Percentiles rank a stretch among this genome's conserved stretches.
These are phyloP conservation scores for Soucietia sequanensis DNA, from an alignment of 805 yeast species.

Conservation along the genomic window DNA sequence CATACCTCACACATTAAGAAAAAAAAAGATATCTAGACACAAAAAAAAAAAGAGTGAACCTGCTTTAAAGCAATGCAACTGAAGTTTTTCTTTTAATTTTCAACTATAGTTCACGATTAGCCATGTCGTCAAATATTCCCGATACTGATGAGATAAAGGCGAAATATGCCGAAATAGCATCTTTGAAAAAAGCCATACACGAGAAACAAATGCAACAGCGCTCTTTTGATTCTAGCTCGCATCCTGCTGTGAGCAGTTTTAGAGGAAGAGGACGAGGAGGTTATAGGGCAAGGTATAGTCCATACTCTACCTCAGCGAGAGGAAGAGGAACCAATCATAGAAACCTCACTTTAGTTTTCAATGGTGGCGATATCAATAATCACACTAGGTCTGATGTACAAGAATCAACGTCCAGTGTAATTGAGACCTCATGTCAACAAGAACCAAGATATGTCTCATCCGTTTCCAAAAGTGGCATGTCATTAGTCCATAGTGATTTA, in stretches of 20 bases:
- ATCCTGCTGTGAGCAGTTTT: too few relatives aligned
- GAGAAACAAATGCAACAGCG: slow-evolving; percentile 20
- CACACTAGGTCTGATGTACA: too few relatives aligned
- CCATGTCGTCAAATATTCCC: slow-evolving; percentile 6
- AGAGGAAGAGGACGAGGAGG: slow-evolving; percentile 1
- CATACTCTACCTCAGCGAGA: slow-evolving; percentile 2
- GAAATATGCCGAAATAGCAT: slow-evolving; percentile 29
- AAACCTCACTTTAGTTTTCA: slow-evolving; percentile 8
- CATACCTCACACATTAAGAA: too few relatives aligned
- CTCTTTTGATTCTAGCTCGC: too few relatives aligned
- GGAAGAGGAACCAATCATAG: slow-evolving; percentile 5
- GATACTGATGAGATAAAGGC: slow-evolving; percentile 21
- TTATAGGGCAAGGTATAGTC: not conserved
- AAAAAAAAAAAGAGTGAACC: too few relatives aligned
- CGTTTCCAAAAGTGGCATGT: slow-evolving; percentile 34
- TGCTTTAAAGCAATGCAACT: too few relatives aligned
- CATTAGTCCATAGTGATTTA: slow-evolving; percentile 35
- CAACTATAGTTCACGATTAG: too few relatives aligned
- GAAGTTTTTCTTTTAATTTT: too few relatives aligned
- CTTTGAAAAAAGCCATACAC: slow-evolving; percentile 23
- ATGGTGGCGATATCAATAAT: slow-evolving; percentile 14
- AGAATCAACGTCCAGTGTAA: too few relatives aligned
- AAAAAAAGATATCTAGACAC: too few relatives aligned
- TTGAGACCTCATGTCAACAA: slow-evolving; percentile 2
- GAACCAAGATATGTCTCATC: slow-evolving; percentile 22